A percentile compares a stretch with the other conserved stretches of the same genome.
phyloP scores from a whole-genome alignment of 208 protist species.

The Crithidia mellificae region DNA sequence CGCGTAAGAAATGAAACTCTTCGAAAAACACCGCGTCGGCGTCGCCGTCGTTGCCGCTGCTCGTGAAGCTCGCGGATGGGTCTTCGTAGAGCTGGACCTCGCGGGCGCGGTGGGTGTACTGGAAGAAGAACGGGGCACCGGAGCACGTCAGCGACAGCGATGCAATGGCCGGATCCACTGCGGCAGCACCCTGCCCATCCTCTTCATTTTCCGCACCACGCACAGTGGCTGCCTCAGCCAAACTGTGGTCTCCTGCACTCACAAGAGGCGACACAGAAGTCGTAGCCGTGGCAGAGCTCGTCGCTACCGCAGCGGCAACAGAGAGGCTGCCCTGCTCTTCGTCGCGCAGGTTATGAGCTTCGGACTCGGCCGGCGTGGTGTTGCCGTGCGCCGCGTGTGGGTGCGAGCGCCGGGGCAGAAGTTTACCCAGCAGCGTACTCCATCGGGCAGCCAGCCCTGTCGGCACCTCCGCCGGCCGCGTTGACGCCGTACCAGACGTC shows the following conservation, averaged over 20 bases:
- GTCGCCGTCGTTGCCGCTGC: constrained; percentile 2
- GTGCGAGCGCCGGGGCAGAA: background rate
- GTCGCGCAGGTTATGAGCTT: background rate
- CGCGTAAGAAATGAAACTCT: constrained; percentile 39
- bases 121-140: constrained; percentile 25
- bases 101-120: constrained; percentile 26
- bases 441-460: background rate
- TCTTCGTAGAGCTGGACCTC: constrained; percentile 33
- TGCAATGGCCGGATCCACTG: background rate
- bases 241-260: no score
- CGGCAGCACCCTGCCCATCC: background rate
- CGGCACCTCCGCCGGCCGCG: background rate
- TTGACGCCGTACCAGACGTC: no score
- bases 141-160: constrained; percentile 11
- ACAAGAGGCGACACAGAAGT: no score
- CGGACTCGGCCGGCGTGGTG: background rate
- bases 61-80: constrained; percentile 15
- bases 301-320: no score
- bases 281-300: no score
- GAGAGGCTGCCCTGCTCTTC: background rate
- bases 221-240: no score
- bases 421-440: constrained; percentile 2
- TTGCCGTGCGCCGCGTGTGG: background rate
- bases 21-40: constrained; percentile 17
- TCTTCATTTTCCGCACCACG: background rate